Percentiles rank a stretch among this genome's conserved stretches.
Evolutionary conservation across 2,329 filamentous ascomycete species (phyloP).

Genomic region (Kalmusia sp.): DNA sequence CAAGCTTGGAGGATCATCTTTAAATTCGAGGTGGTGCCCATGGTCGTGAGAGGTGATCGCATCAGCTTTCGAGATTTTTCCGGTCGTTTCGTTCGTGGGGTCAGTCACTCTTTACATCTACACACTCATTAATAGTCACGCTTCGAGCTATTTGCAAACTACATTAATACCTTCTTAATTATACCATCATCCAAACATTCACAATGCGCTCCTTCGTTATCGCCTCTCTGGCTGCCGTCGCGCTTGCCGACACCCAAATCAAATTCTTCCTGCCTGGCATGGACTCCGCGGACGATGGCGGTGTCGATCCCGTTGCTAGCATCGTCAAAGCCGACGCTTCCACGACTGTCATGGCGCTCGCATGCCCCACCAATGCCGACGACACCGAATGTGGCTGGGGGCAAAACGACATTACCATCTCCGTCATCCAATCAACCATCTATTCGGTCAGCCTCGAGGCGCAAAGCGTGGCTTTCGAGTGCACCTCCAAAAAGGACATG

Average conservation of each 20-base stretch:
- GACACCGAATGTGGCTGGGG: slow-evolving; percentile 34
- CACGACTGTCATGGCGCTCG: slow-evolving; percentile 30
- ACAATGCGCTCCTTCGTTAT: not conserved
- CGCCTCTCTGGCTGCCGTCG: not conserved
- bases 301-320: slow-evolving; percentile 29
- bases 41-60: not conserved
- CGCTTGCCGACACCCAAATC: not conserved
- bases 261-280: slow-evolving; percentile 7
- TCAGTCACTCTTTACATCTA: not conserved
- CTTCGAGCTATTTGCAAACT: not conserved
- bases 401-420: slow-evolving; percentile 21
- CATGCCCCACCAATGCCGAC: slow-evolving; percentile 28
- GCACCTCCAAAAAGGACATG: slow-evolving; percentile 35
- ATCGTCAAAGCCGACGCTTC: slow-evolving; percentile 26
- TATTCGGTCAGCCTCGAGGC: slow-evolving; percentile 28
- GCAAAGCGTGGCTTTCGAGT: slow-evolving; percentile 28
- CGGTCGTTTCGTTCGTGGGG: not conserved
- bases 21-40: not conserved
- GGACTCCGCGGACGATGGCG: slow-evolving; percentile 19
- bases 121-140: slow-evolving; percentile 1
- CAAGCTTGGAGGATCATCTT: not conserved
- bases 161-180: not conserved
- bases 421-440: slow-evolving; percentile 26
- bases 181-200: not conserved
- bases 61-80: not conserved